Conservation (phyloP, 148 eudicot species). For the Salicornia ramosissima region DNA sequence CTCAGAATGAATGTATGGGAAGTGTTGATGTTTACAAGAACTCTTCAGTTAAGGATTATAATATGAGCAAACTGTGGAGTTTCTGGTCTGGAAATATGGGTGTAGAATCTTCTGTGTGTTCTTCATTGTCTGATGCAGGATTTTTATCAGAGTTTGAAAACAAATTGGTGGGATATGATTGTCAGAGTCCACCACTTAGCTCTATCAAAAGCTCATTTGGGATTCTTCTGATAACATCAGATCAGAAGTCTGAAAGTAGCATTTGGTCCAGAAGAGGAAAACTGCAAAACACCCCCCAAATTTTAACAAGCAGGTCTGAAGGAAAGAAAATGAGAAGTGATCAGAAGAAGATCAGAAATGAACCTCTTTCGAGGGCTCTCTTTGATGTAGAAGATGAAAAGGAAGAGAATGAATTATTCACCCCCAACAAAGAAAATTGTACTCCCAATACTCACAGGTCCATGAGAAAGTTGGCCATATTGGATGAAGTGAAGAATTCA, state of each 20-base stretch:
- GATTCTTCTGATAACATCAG: slow-evolving; percentile 31
- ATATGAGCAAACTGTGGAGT: slow-evolving; percentile 26
- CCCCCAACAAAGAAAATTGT: slow-evolving; percentile 44
- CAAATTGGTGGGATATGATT: slow-evolving; percentile 8
- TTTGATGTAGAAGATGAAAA: slow-evolving; percentile 20
- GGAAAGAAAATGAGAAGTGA: slow-evolving; percentile 17
- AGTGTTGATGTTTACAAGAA: background rate
- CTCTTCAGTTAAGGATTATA: slow-evolving; percentile 8
- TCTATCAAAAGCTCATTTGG: slow-evolving; percentile 18
- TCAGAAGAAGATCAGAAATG: slow-evolving; percentile 24
- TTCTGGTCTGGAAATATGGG: slow-evolving; percentile 36
- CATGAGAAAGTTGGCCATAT: slow-evolving; percentile 35
- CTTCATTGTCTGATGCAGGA: slow-evolving; percentile 29
- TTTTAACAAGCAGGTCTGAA: slow-evolving; percentile 32
- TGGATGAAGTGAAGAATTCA: slow-evolving; percentile 31
- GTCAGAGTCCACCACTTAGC: slow-evolving; percentile 20
- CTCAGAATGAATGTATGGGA: background rate
- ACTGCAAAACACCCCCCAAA: slow-evolving; percentile 33
- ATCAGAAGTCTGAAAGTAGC: slow-evolving; percentile 28
- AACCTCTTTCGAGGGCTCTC: slow-evolving; percentile 28
- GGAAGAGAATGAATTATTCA: slow-evolving; percentile 36
- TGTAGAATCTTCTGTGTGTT: slow-evolving; percentile 32
- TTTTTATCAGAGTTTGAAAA: slow-evolving; percentile 26
- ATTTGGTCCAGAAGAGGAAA: slow-evolving; percentile 65
- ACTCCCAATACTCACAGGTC: slow-evolving; percentile 37